These are phyloP conservation scores for Phlebopus sp. DNA, from an alignment of 1,284 basidiomycete genomes.

Conservation along the genomic window DNA sequence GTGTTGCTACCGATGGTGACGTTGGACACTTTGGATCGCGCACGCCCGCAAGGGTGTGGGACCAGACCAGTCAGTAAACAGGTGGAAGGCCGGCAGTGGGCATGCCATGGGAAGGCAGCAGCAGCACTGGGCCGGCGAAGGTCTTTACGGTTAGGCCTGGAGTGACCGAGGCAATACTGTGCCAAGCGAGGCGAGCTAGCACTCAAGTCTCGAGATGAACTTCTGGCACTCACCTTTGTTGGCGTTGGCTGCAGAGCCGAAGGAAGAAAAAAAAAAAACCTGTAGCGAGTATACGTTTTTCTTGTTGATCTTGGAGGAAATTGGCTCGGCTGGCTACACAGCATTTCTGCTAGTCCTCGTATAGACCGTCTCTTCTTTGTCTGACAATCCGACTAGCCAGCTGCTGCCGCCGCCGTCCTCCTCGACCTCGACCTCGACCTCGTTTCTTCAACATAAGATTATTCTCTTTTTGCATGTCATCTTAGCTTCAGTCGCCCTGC, in stretches of 20 bases:
- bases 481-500: slow-evolving; percentile 15
- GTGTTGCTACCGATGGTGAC: background rate
- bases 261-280: background rate
- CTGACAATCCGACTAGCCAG: background rate
- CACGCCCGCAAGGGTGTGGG: background rate
- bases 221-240: no score
- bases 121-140: no score
- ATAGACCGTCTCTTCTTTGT: slow-evolving; percentile 4
- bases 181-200: background rate
- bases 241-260: background rate
- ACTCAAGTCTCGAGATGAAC: no score
- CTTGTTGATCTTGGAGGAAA: background rate
- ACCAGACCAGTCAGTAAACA: background rate
- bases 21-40: background rate
- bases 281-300: background rate
- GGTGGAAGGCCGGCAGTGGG: background rate
- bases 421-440: background rate
- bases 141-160: no score
- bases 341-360: slow-evolving; percentile 6
- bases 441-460: slow-evolving; percentile 6
- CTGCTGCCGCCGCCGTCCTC: background rate
- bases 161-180: background rate
- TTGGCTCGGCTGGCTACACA: slow-evolving; percentile 3
- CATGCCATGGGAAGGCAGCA: background rate
- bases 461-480: slow-evolving; percentile 25